phyloP scores from a whole-genome alignment of 352 stramenopile genomes.

The Phytophthora quininea region DNA sequence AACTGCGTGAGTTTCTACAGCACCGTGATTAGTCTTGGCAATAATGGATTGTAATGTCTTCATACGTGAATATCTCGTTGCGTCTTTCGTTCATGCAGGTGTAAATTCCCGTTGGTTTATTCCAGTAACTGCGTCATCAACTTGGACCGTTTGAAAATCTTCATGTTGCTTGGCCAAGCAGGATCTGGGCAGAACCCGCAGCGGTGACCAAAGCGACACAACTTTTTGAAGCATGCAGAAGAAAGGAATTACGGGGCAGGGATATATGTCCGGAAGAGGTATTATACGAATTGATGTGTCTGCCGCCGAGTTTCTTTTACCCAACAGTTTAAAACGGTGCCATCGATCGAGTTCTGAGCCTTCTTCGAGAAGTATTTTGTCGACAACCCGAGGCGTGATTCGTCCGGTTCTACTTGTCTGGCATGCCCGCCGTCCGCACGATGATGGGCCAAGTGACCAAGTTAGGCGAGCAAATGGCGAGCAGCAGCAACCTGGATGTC shows the following conservation, averaged over 20 bases:
- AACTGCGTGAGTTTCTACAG: no score
- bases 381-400: conserved; percentile 76
- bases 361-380: conserved; percentile 86
- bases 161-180: no score
- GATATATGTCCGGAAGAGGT: conserved; percentile 94
- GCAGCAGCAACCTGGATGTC: conserved; percentile 24
- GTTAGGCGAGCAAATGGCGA: conserved; percentile 49
- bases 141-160: no score
- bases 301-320: conserved; percentile 93
- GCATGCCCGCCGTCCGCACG: conserved; percentile 88
- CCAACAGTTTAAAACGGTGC: conserved; percentile 88
- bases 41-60: no score
- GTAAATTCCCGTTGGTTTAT: no score
- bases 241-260: conserved; percentile 88
- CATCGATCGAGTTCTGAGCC: conserved; percentile 73
- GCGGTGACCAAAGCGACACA: conserved; percentile 91
- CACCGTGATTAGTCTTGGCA: no score
- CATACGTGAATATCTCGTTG: no score
- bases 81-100: no score
- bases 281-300: conserved; percentile 97
- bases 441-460: conserved; percentile 53
- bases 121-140: no score
- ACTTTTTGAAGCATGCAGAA: conserved; percentile 93
- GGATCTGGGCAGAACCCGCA: conserved; percentile 93
- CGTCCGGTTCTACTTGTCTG: conserved; percentile 88